Conservation (phyloP, 257 asterid species). For the Echium plantagineum region DNA sequence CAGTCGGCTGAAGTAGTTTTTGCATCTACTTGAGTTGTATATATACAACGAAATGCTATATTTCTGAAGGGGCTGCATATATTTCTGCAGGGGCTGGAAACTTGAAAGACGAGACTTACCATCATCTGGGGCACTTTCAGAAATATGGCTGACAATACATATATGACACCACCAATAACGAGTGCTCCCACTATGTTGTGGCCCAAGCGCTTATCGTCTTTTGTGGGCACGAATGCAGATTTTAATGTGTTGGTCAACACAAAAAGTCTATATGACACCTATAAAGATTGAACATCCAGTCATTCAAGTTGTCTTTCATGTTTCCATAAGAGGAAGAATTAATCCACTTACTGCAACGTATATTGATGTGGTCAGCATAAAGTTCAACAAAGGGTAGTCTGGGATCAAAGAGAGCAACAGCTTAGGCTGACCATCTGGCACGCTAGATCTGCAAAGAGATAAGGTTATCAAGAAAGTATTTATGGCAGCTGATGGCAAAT, state of each 20-base stretch:
- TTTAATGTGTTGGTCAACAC: conserved; percentile 69
- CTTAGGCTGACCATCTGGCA: conserved; percentile 85
- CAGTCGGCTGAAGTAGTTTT: too few relatives aligned
- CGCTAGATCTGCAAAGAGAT: conserved; percentile 51
- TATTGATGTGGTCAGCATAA: conserved; percentile 74
- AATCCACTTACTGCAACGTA: conserved; percentile 47
- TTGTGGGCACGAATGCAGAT: conserved; percentile 52
- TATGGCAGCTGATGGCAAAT: too few relatives aligned
- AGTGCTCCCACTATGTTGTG: conserved; percentile 52
- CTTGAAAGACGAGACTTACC: conserved; percentile 19
- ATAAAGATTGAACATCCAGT: conserved; percentile 17
- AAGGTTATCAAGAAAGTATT: too few relatives aligned
- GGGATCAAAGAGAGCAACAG: conserved; percentile 64
- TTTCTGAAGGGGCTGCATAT: too few relatives aligned
- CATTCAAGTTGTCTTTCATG: conserved; percentile 3
- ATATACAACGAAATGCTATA: too few relatives aligned
- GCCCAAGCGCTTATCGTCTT: conserved; percentile 70
- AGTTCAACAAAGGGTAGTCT: conserved; percentile 58
- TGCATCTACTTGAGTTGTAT: too few relatives aligned
- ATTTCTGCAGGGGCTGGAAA: too few relatives aligned
- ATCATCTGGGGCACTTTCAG: conserved; percentile 54
- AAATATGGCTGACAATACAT: conserved; percentile 42
- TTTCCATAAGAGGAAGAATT: conserved; percentile 7
- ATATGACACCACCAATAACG: conserved; percentile 48
- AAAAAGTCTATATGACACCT: conserved; percentile 76